Base-by-base conservation (phyloP, 495 filamentous ascomycete genomes). In the Cudoniella acicularis region DNA sequence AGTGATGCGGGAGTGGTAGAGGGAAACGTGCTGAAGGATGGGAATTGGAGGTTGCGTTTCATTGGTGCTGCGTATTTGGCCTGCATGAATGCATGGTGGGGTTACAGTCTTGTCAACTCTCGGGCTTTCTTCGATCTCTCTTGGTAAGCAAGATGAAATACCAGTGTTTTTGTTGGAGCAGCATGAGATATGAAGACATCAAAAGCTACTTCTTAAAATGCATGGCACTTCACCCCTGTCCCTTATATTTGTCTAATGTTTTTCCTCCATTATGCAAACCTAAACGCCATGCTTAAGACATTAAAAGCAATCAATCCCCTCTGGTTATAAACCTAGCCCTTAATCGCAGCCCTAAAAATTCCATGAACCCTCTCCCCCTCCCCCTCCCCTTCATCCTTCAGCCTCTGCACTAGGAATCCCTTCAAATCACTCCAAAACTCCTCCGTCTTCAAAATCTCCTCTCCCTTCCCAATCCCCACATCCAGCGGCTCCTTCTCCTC, bases 381-480 rank as follows among this genome's bases (percentile, higher is more conserved):
- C 54, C 72, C 73, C 57, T 84, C 80, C 54, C 72, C 73, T 57
- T 87, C 82, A 71, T 95, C 88, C 71, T 85, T 83, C 58, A 96
- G 61, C 71, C 89, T 82, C 78, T 90, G 87, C 64, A 82, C 71
- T 70, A 98, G 70, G 68, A 87, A 98, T 13, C 82, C 89, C 68
- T 83, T 85, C 62, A 98, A 69, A 78, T 98, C 94, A 30, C 74
- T 72, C 94, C 94, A 98, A 72, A 98, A 98, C 60, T 80, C 84
- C 27, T 88, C 85, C 22, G 83, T 87, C 59, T 77, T 66, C 60
- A 97, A 64, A 41, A 88, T 79, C 21, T 79, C 80, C 24, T 63
- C 71, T 20, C 83, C 85, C 62, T 80, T 82, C 23, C 76, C 71
- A 13, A 79, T 84, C 54, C 81, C 77, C 24, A 79, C 82, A 16